Conservation (phyloP, 192 early-diverging fungal species). For the Pilobolus umbonatus region DNA sequence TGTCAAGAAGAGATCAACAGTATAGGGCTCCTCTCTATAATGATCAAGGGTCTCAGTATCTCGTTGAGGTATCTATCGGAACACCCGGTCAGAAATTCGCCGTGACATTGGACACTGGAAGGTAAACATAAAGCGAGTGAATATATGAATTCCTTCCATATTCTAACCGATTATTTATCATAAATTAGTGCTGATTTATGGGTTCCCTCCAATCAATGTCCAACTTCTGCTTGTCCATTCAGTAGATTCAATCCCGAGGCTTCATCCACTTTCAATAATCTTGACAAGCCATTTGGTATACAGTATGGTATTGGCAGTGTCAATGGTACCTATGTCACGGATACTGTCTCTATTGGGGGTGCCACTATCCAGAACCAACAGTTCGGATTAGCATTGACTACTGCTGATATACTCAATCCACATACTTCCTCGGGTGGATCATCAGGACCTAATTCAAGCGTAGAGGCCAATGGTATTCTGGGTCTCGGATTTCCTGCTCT, state of each 20-base stretch:
- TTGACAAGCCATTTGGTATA: constrained; percentile 17
- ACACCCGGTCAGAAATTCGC: constrained; percentile 26
- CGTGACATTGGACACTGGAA: constrained; percentile 33
- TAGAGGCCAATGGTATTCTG: constrained; percentile 29
- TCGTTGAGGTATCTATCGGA: constrained; percentile 29
- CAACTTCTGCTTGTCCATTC: constrained; percentile 16
- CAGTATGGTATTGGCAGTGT: constrained; percentile 33
- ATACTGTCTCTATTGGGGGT: constrained; percentile 23
- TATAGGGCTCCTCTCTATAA: constrained; percentile 26
- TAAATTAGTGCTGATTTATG: constrained; percentile 32
- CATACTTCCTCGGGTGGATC: not conserved
- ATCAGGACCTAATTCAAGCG: not conserved
- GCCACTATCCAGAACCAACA: constrained; percentile 18
- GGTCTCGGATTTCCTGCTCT: constrained; percentile 31
- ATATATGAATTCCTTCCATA: not conserved
- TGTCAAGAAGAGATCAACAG: not conserved
- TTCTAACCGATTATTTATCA: not conserved
- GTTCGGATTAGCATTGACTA: constrained; percentile 29
- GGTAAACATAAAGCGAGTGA: constrained; percentile 12
- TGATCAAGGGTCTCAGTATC: constrained; percentile 32
- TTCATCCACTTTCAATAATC: constrained; percentile 24
- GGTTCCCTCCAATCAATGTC: constrained; percentile 27
- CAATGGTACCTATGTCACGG: constrained; percentile 27
- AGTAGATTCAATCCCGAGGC: constrained; percentile 14
- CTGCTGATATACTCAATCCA: constrained; percentile 20